Evolutionary conservation across 169 alveolate species (phyloP).

Genomic region (Plasmodium coatneyi): DNA sequence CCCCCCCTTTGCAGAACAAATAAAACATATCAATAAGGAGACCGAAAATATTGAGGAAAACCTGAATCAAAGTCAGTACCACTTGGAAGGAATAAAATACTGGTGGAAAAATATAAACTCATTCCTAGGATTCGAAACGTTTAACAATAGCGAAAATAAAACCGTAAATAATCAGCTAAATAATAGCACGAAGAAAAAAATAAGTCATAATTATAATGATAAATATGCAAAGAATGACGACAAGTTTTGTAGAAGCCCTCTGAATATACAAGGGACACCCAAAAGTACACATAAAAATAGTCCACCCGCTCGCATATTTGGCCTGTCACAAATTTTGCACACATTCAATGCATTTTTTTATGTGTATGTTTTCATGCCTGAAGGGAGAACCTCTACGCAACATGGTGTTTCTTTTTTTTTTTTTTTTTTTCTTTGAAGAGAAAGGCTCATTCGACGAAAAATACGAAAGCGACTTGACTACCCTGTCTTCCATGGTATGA

Average conservation of each 20-base stretch:
- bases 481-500: slow-evolving; percentile 60
- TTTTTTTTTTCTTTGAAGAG: slow-evolving; percentile 17
- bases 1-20: slow-evolving; percentile 44
- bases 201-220: slow-evolving; percentile 22
- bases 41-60: slow-evolving; percentile 56
- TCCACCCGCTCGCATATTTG: neutral
- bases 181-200: neutral
- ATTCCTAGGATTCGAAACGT: slow-evolving; percentile 40
- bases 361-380: neutral
- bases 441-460: slow-evolving; percentile 65
- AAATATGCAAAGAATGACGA: slow-evolving; percentile 9
- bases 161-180: slow-evolving; percentile 19
- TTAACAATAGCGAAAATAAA: slow-evolving; percentile 40
- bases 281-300: slow-evolving; percentile 15
- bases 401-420: neutral
- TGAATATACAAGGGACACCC: neutral
- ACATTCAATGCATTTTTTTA: neutral
- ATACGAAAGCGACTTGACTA: slow-evolving; percentile 53
- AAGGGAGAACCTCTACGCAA: neutral
- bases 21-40: slow-evolving; percentile 66
- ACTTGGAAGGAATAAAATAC: slow-evolving; percentile 69
- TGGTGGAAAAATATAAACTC: slow-evolving; percentile 75
- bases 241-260: neutral
- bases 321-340: neutral
- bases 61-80: slow-evolving; percentile 65